phyloP scores from a whole-genome alignment of 2,329 filamentous ascomycete genomes.

The Coniochaeta sp. region DNA sequence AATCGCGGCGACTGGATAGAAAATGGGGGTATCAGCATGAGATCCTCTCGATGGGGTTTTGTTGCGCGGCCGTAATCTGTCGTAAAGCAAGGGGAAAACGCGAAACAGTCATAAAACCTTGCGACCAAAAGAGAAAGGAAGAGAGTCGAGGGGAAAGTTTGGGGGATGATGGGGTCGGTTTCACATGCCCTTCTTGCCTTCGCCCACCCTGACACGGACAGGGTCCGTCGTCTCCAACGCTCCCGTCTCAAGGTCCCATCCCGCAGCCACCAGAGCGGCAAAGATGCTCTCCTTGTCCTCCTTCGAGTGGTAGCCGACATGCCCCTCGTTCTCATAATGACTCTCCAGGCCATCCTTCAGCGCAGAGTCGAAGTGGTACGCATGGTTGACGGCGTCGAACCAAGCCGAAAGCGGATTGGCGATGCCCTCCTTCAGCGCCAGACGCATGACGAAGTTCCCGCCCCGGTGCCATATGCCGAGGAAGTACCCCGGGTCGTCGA shows the following conservation, averaged over 20 bases:
- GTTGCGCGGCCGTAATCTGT: too few species aligned
- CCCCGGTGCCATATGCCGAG: constrained; percentile 45
- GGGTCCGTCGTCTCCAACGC: constrained; percentile 60
- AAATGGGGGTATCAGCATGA: neutral
- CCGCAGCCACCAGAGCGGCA: constrained; percentile 33
- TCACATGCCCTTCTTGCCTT: constrained; percentile 19
- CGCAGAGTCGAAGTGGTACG: constrained; percentile 27
- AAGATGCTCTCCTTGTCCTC: constrained; percentile 25
- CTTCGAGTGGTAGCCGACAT: constrained; percentile 35
- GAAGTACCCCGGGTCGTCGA: constrained; percentile 47
- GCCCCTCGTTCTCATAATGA: constrained; percentile 28
- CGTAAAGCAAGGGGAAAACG: neutral
- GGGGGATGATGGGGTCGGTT: neutral
- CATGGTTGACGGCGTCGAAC: constrained; percentile 34
- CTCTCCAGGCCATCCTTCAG: constrained; percentile 26
- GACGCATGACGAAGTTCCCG: constrained; percentile 42
- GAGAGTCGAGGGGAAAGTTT: neutral
- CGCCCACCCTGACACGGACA: constrained; percentile 29
- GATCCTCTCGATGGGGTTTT: neutral
- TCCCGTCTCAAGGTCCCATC: constrained; percentile 60
- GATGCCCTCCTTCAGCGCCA: constrained; percentile 52
- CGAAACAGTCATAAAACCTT: neutral
- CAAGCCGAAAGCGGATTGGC: constrained; percentile 27
- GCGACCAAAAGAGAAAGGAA: neutral
- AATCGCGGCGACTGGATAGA: constrained; percentile 4